Conservation (phyloP, 768 basidiomycete species). For the Rubroboletus pulcherrimus region DNA sequence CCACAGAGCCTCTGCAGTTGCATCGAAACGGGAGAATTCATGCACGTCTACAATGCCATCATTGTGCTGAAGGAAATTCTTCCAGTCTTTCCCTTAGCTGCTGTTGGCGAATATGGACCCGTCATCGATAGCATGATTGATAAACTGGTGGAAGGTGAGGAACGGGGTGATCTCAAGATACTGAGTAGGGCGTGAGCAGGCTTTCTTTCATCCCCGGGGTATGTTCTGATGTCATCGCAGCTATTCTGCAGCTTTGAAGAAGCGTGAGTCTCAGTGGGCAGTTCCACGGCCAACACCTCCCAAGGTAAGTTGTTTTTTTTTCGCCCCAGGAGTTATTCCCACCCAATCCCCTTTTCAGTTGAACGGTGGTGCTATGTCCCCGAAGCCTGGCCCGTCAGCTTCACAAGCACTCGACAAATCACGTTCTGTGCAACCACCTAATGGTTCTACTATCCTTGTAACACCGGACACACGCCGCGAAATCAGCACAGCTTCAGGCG, state of each 20-base stretch:
- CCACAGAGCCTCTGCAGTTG: conserved; percentile 72
- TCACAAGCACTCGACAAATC: conserved; percentile 35
- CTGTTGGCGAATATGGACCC: conserved; percentile 52
- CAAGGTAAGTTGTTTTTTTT: conserved; percentile 29
- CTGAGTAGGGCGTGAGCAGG: conserved; percentile 65
- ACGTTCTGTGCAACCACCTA: conserved; percentile 34
- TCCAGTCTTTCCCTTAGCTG: conserved; percentile 78
- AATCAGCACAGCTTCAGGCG: conserved; percentile 23
- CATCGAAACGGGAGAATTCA: conserved; percentile 86
- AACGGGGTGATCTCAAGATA: conserved; percentile 81
- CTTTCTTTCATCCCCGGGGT: not conserved
- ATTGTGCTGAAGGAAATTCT: conserved; percentile 89
- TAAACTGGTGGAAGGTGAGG: conserved; percentile 67
- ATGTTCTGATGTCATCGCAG: conserved; percentile 33
- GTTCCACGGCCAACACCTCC: conserved; percentile 26
- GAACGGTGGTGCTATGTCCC: conserved; percentile 28
- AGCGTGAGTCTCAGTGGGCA: conserved; percentile 59
- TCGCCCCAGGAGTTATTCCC: not conserved
- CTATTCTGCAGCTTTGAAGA: conserved; percentile 73
- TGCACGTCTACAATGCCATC: conserved; percentile 98
- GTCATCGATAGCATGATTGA: conserved; percentile 60
- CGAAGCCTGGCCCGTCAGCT: conserved; percentile 18
- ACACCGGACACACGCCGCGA: conserved; percentile 38
- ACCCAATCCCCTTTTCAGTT: conserved; percentile 11
- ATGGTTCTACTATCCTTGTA: conserved; percentile 34